A percentile compares a stretch with the other conserved stretches of the same genome.
Evolutionary conservation across 257 asterid genomes (phyloP).

Genomic region (Apocynum venetum): DNA sequence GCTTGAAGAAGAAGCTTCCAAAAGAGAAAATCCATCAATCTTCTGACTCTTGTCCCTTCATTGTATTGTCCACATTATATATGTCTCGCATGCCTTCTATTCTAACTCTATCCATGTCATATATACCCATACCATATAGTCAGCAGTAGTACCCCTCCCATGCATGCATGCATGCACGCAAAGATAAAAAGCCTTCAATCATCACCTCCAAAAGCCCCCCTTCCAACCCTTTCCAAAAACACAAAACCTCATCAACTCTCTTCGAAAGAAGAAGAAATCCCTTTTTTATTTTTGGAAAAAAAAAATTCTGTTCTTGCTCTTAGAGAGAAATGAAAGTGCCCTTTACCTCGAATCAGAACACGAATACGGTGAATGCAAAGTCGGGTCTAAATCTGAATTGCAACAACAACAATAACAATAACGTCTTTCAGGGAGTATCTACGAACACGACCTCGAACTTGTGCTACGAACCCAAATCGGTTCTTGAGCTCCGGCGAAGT

Average conservation of each 20-base stretch:
- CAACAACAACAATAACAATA: constrained; percentile 15
- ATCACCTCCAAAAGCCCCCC: constrained; percentile 42
- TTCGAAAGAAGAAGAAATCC: too few species aligned
- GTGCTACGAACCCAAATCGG: constrained; percentile 75
- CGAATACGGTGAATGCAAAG: constrained; percentile 26
- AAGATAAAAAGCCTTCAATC: constrained; percentile 39
- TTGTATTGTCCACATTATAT: constrained; percentile 29
- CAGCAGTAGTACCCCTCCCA: neutral
- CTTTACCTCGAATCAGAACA: constrained; percentile 50
- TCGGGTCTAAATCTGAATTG: constrained; percentile 13
- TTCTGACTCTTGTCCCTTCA: constrained; percentile 24
- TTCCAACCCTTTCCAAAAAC: constrained; percentile 13
- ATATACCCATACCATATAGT: neutral
- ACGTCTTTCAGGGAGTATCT: constrained; percentile 12
- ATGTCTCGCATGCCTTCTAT: constrained; percentile 13
- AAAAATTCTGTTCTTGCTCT: neutral
- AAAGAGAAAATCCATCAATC: constrained; percentile 31
- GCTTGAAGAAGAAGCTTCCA: constrained; percentile 50
- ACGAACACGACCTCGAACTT: constrained; percentile 14
- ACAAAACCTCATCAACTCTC: constrained; percentile 10
- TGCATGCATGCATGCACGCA: constrained; percentile 28
- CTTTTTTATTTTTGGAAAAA: too few species aligned
- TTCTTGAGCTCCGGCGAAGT: constrained; percentile 70
- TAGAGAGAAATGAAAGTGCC: constrained; percentile 76
- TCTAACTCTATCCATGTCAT: constrained; percentile 1